phyloP scores from a whole-genome alignment of 2,329 filamentous ascomycete species.

The Lojkania enalia region DNA sequence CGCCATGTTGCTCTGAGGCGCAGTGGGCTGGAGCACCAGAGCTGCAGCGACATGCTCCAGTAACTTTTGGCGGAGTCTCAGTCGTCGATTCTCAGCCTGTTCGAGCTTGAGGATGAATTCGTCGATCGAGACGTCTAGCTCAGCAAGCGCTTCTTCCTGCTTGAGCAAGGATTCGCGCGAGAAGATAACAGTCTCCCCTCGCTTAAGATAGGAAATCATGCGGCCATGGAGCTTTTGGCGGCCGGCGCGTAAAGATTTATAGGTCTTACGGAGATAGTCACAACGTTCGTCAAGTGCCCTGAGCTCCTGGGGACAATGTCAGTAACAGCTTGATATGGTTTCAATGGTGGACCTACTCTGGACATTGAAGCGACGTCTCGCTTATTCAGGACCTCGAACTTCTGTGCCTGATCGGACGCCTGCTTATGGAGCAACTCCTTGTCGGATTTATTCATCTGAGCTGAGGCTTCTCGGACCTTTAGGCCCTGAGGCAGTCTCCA shows the following conservation, averaged over 20 bases:
- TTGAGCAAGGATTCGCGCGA: slow-evolving; percentile 75
- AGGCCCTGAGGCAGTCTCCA: slow-evolving; percentile 45
- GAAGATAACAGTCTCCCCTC: slow-evolving; percentile 70
- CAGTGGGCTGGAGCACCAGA: slow-evolving; percentile 39
- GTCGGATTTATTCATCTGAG: slow-evolving; percentile 39
- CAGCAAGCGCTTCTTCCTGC: slow-evolving; percentile 77
- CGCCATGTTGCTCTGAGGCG: slow-evolving; percentile 26
- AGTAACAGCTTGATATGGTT: slow-evolving; percentile 14
- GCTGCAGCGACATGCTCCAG: slow-evolving; percentile 80
- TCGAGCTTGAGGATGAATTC: slow-evolving; percentile 82
- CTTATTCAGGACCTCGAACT: slow-evolving; percentile 47
- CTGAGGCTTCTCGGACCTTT: slow-evolving; percentile 39
- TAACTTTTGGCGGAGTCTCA: slow-evolving; percentile 75
- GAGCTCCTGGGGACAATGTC: slow-evolving; percentile 61
- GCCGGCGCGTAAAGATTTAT: slow-evolving; percentile 73
- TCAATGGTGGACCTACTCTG: slow-evolving; percentile 50
- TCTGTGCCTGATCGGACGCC: slow-evolving; percentile 44
- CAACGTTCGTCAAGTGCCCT: slow-evolving; percentile 75
- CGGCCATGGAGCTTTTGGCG: slow-evolving; percentile 75
- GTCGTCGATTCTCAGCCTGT: slow-evolving; percentile 75
- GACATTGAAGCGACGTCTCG: slow-evolving; percentile 57
- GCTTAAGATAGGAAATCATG: slow-evolving; percentile 76
- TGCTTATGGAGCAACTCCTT: slow-evolving; percentile 44
- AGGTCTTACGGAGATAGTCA: slow-evolving; percentile 76
- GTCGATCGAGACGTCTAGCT: slow-evolving; percentile 77